These are phyloP conservation scores for Coniochaeta ligniaria DNA, from an alignment of 2,329 filamentous ascomycete genomes.

Conservation along the genomic window DNA sequence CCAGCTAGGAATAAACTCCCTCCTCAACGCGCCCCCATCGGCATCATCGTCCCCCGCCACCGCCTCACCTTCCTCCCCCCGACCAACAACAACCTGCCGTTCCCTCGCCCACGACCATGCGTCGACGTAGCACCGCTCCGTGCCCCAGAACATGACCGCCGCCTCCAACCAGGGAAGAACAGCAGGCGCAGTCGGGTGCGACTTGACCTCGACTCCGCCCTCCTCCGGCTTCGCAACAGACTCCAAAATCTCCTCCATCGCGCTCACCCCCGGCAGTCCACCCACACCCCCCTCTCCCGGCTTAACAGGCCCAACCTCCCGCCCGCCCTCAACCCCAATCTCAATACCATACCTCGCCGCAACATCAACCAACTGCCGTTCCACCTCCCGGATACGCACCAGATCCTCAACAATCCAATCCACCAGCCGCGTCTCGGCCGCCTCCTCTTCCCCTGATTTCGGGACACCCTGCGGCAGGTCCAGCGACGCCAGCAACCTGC, in stretches of 20 bases:
- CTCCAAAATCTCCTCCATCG: slow-evolving; percentile 42
- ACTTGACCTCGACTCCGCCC: slow-evolving; percentile 14
- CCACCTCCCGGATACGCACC: slow-evolving; percentile 59
- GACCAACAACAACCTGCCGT: slow-evolving; percentile 5
- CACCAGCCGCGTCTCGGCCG: slow-evolving; percentile 47
- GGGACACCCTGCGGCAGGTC: slow-evolving; percentile 27
- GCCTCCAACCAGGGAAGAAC: slow-evolving; percentile 53
- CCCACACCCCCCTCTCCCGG: background rate
- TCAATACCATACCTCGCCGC: slow-evolving; percentile 52
- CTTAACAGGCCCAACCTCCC: background rate
- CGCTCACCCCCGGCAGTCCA: slow-evolving; percentile 24
- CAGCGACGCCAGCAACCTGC: slow-evolving; percentile 55
- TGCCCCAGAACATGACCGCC: slow-evolving; percentile 69
- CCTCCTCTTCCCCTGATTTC: slow-evolving; percentile 8
- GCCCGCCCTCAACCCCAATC: slow-evolving; percentile 27
- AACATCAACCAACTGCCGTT: slow-evolving; percentile 60
- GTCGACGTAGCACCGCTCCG: slow-evolving; percentile 57
- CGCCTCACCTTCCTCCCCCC: too few relatives aligned
- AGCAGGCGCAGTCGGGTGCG: slow-evolving; percentile 7
- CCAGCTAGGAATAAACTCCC: slow-evolving; percentile 64
- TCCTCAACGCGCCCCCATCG: slow-evolving; percentile 58
- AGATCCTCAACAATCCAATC: slow-evolving; percentile 58
- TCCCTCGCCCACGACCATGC: slow-evolving; percentile 48
- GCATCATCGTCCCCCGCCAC: slow-evolving; percentile 32
- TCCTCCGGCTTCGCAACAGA: slow-evolving; percentile 31